Base-by-base conservation (phyloP, 164 flowering plant species). In the Tinospora cordifolia region DNA sequence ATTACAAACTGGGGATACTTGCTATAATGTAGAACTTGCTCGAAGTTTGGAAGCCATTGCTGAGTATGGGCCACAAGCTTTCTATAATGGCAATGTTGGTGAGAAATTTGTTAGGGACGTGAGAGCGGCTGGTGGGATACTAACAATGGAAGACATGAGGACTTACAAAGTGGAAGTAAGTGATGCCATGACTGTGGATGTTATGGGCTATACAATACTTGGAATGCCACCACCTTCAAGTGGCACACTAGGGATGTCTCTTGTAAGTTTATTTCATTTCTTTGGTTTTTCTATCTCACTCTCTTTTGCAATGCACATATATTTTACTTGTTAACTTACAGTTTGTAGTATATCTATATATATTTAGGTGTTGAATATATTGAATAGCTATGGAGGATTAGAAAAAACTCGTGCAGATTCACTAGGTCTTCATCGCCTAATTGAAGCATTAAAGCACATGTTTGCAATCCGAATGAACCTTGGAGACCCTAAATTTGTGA, bases 151-250 rank as follows among this genome's bases (percentile, higher is more conserved):
- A 72, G 99, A 95, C 77, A 72, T 95, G 72, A 83, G 78, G 78
- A 88, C 75, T 62, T 95, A 95, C 76, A 80, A 74, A 68, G 98
- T 90, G 19, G 72, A 80, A 9, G 85, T 87, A 19, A 80, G 36
- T 15, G 85, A 90, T 67, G 93, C 97, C 24, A 69, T 91, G 79
- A 70, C 81, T 49, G 87, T 81, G 5, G 76, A 88, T 72, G 84
- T 60, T 2, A 78, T 91, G 93, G 96, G 96, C 1, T 88, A 84
- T 81, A 85, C 84, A 12, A 74, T 92, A 3, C 71, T 84, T 14
- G 99, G 99, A 76, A 90, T 95, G 99, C 96, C 94, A 0, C 98
- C 93, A 69, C 99, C 99, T 75, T 95, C 99, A 14, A 92, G 97
- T 81, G 99, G 99, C 66, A 90, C 96, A 5, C 77, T 87, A 6